phyloP scores from a whole-genome alignment of 2,329 filamentous ascomycete genomes.

The Pseudogymnoascus destructans region DNA sequence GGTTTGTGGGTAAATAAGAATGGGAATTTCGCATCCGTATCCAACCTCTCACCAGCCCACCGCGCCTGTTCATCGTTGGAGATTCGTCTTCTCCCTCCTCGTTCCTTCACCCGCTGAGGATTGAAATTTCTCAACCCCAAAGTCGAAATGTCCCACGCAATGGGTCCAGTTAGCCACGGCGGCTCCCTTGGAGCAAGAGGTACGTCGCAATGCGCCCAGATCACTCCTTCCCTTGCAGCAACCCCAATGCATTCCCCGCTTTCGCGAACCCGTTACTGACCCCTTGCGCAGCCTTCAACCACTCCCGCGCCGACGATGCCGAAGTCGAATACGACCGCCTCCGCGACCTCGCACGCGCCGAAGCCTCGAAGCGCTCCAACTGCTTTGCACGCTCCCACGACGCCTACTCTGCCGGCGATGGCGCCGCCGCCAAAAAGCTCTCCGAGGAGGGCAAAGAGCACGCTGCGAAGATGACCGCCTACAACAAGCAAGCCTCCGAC shows the following conservation, averaged over 20 bases:
- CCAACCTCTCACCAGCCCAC: neutral
- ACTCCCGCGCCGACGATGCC: conserved; percentile 49
- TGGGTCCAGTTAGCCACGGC: neutral
- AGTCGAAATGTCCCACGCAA: neutral
- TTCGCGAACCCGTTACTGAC: neutral
- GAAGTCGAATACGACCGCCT: conserved; percentile 90
- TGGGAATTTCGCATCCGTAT: neutral
- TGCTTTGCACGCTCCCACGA: conserved; percentile 69
- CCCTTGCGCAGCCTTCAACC: conserved; percentile 55
- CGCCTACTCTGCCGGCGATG: conserved; percentile 75
- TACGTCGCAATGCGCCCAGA: neutral
- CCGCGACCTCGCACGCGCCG: conserved; percentile 66
- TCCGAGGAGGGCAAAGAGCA: conserved; percentile 78
- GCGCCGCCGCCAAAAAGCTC: conserved; percentile 67
- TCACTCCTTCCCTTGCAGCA: conserved; percentile 11
- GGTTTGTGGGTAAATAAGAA: neutral
- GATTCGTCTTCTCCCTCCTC: neutral
- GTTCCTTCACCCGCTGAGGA: neutral
- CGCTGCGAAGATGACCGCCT: conserved; percentile 70
- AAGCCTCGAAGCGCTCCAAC: conserved; percentile 62
- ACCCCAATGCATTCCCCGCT: conserved; percentile 11
- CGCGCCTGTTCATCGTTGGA: neutral
- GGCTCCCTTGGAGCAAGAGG: neutral
- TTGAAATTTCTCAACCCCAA: neutral
- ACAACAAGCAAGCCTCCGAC: conserved; percentile 83